Conservation (phyloP, 805 yeast species). For the Ogataea pignaliae region DNA sequence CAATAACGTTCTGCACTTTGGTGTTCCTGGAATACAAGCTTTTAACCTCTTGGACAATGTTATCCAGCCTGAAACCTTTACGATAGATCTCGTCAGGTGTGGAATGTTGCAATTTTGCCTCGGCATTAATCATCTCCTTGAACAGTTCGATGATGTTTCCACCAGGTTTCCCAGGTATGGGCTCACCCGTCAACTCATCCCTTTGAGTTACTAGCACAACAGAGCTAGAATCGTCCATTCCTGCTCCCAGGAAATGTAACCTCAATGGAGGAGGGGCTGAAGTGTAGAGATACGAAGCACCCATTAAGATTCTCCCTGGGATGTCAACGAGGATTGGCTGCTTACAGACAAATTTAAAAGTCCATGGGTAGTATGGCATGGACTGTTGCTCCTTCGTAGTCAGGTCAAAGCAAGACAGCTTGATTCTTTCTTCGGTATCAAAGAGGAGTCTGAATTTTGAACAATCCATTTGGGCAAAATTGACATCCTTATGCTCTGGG, state of each 20-base stretch:
- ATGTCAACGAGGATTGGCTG: conserved; percentile 13
- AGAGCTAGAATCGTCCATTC: conserved; percentile 18
- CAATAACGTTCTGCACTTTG: conserved; percentile 7
- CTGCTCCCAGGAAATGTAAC: conserved; percentile 30
- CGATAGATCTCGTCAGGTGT: conserved; percentile 9
- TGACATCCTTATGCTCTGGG: conserved; percentile 4
- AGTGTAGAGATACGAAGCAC: conserved; percentile 28
- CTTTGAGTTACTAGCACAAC: conserved; percentile 24
- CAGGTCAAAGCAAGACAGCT: conserved; percentile 8
- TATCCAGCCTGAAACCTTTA: conserved; percentile 18
- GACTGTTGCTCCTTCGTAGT: conserved; percentile 4
- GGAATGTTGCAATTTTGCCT: conserved; percentile 7
- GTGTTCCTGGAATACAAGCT: conserved; percentile 7
- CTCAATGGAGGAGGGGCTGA: conserved; percentile 27
- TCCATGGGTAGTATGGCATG: conserved; percentile 13
- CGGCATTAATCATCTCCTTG: conserved; percentile 13
- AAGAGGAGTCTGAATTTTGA: conserved; percentile 11
- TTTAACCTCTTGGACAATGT: conserved; percentile 3
- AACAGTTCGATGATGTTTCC: conserved; percentile 11
- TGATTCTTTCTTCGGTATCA: conserved; percentile 7
- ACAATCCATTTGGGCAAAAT: conserved; percentile 15
- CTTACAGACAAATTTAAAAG: conserved; percentile 18
- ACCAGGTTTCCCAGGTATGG: conserved; percentile 4
- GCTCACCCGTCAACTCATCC: conserved; percentile 7
- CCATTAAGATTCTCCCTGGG: conserved; percentile 25